These are phyloP conservation scores for Gastrolobium bilobum DNA, from an alignment of 306 rosid species.

Conservation along the genomic window DNA sequence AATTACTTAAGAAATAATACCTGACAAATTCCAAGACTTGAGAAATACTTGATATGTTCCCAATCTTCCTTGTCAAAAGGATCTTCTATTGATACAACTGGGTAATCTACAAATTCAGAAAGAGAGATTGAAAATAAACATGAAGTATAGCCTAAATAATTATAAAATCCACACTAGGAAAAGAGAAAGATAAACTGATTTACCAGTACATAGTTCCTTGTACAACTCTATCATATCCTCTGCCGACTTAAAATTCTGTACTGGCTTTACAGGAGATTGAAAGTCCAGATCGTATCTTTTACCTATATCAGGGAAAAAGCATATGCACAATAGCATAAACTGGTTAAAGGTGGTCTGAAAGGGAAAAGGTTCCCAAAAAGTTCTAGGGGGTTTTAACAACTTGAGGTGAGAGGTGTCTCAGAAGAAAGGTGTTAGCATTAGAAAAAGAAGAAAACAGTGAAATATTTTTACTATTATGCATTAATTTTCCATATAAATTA, in stretches of 20 bases:
- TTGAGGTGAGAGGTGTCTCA: slow-evolving; percentile 1
- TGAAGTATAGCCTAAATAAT: slow-evolving; percentile 25
- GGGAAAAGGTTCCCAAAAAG: slow-evolving; percentile 29
- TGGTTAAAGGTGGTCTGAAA: slow-evolving; percentile 16
- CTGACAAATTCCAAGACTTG: slow-evolving; percentile 82
- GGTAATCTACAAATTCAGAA: slow-evolving; percentile 68
- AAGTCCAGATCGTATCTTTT: slow-evolving; percentile 89
- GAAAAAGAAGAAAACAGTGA: neutral
- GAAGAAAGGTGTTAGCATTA: slow-evolving; percentile 27
- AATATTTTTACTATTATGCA: slow-evolving; percentile 13
- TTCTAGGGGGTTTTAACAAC: slow-evolving; percentile 21
- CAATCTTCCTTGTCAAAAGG: slow-evolving; percentile 98
- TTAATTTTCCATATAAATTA: slow-evolving; percentile 1
- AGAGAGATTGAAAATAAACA: slow-evolving; percentile 41
- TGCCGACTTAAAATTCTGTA: slow-evolving; percentile 87
- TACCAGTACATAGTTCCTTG: slow-evolving; percentile 84
- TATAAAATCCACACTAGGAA: slow-evolving; percentile 15
- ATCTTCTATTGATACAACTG: slow-evolving; percentile 89
- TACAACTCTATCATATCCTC: slow-evolving; percentile 88
- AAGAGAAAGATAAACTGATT: slow-evolving; percentile 27
- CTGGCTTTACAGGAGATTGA: slow-evolving; percentile 78
- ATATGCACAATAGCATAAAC: slow-evolving; percentile 32
- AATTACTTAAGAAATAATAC: slow-evolving; percentile 52
- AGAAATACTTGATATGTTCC: slow-evolving; percentile 81
- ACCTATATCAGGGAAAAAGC: slow-evolving; percentile 60